Conservation (phyloP, 345 rosid species). For the Aquilaria sinensis region DNA sequence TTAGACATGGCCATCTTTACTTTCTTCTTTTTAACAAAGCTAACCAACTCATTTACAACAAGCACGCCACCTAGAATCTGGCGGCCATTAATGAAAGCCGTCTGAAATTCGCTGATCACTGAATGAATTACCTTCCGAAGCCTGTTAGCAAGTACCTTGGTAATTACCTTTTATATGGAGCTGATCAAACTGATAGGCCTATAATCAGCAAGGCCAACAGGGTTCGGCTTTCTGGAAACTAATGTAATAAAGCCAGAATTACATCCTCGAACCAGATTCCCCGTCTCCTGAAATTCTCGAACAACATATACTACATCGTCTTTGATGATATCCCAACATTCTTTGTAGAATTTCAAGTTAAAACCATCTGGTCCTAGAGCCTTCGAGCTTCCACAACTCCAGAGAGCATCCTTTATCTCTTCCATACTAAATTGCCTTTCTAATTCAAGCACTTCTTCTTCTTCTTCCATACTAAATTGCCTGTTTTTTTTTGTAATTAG, state of each 20-base stretch:
- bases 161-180: too few species aligned
- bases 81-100: not conserved
- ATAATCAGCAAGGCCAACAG: not conserved
- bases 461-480: too few species aligned
- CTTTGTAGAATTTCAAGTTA: not conserved
- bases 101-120: not conserved
- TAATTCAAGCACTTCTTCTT: too few species aligned
- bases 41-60: not conserved
- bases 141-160: not conserved
- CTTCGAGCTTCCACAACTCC: too few species aligned
- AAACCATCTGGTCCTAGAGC: not conserved
- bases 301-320: not conserved
- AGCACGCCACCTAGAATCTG: not conserved
- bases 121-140: not conserved
- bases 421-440: too few species aligned
- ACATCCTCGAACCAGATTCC: not conserved
- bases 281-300: not conserved
- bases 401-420: too few species aligned
- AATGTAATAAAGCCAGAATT: not conserved
- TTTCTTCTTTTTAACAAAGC: not conserved
- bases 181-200: not conserved
- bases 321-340: not conserved
- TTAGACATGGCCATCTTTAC: too few species aligned
- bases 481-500: too few species aligned
- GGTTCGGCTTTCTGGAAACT: not conserved